Evolutionary conservation across 1,284 basidiomycete species (phyloP).

Genomic region (Rugosomyces carneus): DNA sequence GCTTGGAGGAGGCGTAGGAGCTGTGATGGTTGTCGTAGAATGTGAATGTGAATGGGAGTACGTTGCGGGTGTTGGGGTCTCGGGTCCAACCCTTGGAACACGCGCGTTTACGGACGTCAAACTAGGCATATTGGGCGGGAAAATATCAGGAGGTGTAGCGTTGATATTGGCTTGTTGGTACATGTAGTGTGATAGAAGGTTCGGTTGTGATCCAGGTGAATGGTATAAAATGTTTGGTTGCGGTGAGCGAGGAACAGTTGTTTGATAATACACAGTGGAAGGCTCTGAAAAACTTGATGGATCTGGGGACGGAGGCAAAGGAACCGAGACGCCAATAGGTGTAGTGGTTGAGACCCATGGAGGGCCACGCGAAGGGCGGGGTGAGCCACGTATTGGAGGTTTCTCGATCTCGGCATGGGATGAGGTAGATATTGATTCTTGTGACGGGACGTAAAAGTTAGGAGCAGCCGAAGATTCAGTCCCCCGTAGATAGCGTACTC

Average conservation of each 20-base stretch:
- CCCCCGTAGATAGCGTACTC: conserved; percentile 24
- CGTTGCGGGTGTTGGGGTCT: conserved; percentile 35
- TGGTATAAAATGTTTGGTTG: conserved; percentile 36
- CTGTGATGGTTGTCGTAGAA: conserved; percentile 34
- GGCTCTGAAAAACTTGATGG: conserved; percentile 34
- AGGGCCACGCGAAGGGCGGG: conserved; percentile 30
- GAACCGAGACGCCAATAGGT: conserved; percentile 29
- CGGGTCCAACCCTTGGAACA: conserved; percentile 26
- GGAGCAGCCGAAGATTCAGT: conserved; percentile 20
- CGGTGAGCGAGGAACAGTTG: conserved; percentile 33
- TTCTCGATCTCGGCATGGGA: conserved; percentile 31
- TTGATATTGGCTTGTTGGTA: conserved; percentile 22
- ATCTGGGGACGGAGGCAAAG: conserved; percentile 39
- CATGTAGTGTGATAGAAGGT: conserved; percentile 32
- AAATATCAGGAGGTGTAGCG: conserved; percentile 29
- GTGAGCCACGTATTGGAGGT: conserved; percentile 37
- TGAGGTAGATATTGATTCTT: conserved; percentile 20
- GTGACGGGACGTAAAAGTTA: conserved; percentile 17
- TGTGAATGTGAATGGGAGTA: conserved; percentile 29
- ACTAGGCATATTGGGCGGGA: conserved; percentile 30
- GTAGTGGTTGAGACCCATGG: conserved; percentile 28
- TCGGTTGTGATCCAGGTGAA: conserved; percentile 33
- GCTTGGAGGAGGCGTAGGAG: conserved; percentile 29
- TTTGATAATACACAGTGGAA: conserved; percentile 58
- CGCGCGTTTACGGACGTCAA: conserved; percentile 26